Evolutionary conservation across 2,329 filamentous ascomycete species (phyloP).

Genomic region (Amauroascus verrucosus): DNA sequence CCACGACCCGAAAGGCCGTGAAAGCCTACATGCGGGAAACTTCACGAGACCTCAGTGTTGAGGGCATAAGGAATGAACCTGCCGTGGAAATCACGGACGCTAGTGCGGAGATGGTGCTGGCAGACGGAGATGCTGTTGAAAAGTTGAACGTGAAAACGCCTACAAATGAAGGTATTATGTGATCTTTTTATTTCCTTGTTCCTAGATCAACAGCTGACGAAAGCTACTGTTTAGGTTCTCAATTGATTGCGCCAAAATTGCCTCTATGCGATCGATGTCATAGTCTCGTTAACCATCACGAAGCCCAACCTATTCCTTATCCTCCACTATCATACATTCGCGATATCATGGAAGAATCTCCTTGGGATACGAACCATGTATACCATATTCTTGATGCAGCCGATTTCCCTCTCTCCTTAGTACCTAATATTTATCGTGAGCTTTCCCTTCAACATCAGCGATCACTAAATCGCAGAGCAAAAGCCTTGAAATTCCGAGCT

Average conservation of each 20-base stretch:
- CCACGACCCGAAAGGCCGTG: constrained; percentile 39
- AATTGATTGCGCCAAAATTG: neutral
- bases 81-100: neutral
- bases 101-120: neutral
- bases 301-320: constrained; percentile 62
- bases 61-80: constrained; percentile 1
- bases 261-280: constrained; percentile 85
- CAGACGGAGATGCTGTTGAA: neutral
- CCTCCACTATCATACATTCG: constrained; percentile 71
- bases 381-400: constrained; percentile 93
- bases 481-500: constrained; percentile 52
- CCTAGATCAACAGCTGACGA: neutral
- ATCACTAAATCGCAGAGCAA: constrained; percentile 68
- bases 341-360: constrained; percentile 77
- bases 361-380: constrained; percentile 82
- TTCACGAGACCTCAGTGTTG: constrained; percentile 10
- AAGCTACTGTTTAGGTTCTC: neutral
- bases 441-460: constrained; percentile 64
- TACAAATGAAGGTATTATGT: neutral
- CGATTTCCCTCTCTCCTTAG: constrained; percentile 88
- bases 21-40: constrained; percentile 25
- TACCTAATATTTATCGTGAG: constrained; percentile 63
- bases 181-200: neutral
- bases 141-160: neutral
- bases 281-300: constrained; percentile 63